A percentile compares a stretch with the other conserved stretches of the same genome.
phyloP scores from a whole-genome alignment of 768 basidiomycete species.

The Lactarius sp. region DNA sequence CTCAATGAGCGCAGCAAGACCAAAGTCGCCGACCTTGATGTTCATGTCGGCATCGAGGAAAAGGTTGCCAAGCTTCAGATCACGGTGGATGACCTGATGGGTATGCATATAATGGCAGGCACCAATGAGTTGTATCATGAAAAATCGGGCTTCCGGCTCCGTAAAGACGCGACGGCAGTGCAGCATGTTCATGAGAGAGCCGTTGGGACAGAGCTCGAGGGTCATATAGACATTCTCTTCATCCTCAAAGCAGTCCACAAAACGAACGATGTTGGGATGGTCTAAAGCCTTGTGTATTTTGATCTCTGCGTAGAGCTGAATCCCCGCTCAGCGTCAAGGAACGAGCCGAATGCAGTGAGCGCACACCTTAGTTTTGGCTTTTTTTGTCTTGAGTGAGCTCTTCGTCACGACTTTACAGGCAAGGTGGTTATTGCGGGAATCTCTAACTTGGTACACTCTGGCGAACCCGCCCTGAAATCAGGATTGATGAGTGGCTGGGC shows the following conservation, averaged over 20 bases:
- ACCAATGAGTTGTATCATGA: slow-evolving; percentile 90
- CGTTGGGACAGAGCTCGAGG: slow-evolving; percentile 86
- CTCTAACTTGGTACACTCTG: slow-evolving; percentile 91
- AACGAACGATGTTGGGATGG: slow-evolving; percentile 90
- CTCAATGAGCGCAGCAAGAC: slow-evolving; percentile 93
- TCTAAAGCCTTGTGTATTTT: slow-evolving; percentile 90
- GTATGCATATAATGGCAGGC: slow-evolving; percentile 98
- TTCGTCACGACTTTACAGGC: slow-evolving; percentile 98
- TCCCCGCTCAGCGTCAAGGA: neutral
- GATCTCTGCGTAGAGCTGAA: slow-evolving; percentile 94
- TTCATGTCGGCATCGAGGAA: slow-evolving; percentile 92
- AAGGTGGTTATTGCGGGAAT: slow-evolving; percentile 53
- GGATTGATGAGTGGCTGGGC: neutral
- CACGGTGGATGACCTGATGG: slow-evolving; percentile 95
- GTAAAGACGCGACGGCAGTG: slow-evolving; percentile 81
- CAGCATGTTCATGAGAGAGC: slow-evolving; percentile 88
- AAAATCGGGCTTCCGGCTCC: slow-evolving; percentile 90
- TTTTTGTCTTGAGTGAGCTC: slow-evolving; percentile 86
- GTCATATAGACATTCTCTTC: slow-evolving; percentile 96
- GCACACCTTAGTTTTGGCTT: slow-evolving; percentile 91
- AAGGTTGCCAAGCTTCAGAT: slow-evolving; percentile 93
- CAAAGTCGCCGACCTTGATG: slow-evolving; percentile 96
- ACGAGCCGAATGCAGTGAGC: neutral
- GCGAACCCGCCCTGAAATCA: slow-evolving; percentile 79
- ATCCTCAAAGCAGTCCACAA: slow-evolving; percentile 95